phyloP scores from a whole-genome alignment of 352 stramenopile species.

The Phytophthora nicotianae region DNA sequence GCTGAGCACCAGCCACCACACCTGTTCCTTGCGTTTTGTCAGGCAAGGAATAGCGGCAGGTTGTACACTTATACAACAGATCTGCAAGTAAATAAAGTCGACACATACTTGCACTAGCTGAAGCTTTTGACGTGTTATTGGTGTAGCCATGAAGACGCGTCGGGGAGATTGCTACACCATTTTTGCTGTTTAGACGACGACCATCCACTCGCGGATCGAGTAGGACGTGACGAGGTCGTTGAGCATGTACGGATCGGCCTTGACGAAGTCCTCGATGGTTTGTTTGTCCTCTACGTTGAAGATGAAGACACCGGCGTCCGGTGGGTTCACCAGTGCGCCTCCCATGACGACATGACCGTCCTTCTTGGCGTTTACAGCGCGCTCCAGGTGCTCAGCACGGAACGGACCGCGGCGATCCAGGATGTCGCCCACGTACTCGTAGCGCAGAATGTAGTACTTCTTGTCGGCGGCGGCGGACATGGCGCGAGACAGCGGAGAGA shows the following conservation, averaged over 20 bases:
- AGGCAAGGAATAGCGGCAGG: constrained; percentile 10
- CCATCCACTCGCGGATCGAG: constrained; percentile 77
- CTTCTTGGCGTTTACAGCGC: constrained; percentile 53
- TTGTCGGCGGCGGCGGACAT: constrained; percentile 53
- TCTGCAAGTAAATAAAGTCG: constrained; percentile 27
- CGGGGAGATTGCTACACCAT: constrained; percentile 12
- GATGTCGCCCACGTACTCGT: constrained; percentile 80
- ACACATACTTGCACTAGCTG: constrained; percentile 13
- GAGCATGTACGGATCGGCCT: constrained; percentile 71
- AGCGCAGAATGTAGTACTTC: constrained; percentile 75
- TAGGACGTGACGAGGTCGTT: constrained; percentile 74
- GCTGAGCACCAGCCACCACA: constrained; percentile 2
- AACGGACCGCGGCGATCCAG: constrained; percentile 74
- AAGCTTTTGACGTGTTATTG: neutral
- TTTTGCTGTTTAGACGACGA: constrained; percentile 49
- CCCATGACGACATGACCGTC: constrained; percentile 70
- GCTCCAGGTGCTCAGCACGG: constrained; percentile 65
- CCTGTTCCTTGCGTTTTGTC: constrained; percentile 14
- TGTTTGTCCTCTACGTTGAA: constrained; percentile 64
- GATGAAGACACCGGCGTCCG: constrained; percentile 65
- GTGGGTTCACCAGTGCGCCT: constrained; percentile 69
- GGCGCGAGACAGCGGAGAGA: constrained; percentile 25
- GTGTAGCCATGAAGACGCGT: constrained; percentile 1
- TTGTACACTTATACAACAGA: constrained; percentile 25
- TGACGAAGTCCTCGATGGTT: constrained; percentile 68